Conservation (phyloP, 2,329 filamentous ascomycete species). For the Aureobasidium sp. region DNA sequence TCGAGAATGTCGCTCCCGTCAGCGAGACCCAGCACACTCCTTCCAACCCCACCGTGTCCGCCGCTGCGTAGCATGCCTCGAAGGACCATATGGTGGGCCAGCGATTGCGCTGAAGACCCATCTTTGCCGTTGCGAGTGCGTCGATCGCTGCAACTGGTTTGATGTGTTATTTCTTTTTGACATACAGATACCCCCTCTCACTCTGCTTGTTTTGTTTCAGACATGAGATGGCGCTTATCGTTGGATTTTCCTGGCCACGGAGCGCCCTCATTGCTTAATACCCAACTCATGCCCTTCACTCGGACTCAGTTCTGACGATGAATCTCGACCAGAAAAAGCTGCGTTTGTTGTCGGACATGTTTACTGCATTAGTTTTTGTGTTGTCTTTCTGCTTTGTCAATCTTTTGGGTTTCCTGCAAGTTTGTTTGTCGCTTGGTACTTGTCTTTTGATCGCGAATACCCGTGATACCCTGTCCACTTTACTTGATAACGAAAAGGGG, state of each 20-base stretch:
- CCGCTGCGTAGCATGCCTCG: conserved; percentile 26
- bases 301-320: background rate
- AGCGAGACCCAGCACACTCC: conserved; percentile 20
- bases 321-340: background rate
- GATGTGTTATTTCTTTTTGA: conserved; percentile 14
- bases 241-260: conserved; percentile 12
- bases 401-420: conserved; percentile 17
- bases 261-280: conserved; percentile 20
- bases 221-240: conserved; percentile 1
- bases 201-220: conserved; percentile 14
- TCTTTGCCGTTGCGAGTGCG: conserved; percentile 12
- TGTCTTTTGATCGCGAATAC: conserved; percentile 18
- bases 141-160: conserved; percentile 19
- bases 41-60: conserved; percentile 26
- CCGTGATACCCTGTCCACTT: conserved; percentile 18
- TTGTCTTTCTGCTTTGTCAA: conserved; percentile 16
- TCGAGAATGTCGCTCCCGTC: conserved; percentile 24
- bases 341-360: conserved; percentile 12
- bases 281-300: conserved; percentile 20
- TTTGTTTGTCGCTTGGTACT: conserved; percentile 8
- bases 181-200: conserved; percentile 17
- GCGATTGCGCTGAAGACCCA: conserved; percentile 9
- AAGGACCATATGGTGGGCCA: conserved; percentile 19
- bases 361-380: conserved; percentile 10
- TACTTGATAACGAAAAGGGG: conserved; percentile 8